phyloP scores from a whole-genome alignment of 1,284 basidiomycete genomes.

The Ustilago bromivora region DNA sequence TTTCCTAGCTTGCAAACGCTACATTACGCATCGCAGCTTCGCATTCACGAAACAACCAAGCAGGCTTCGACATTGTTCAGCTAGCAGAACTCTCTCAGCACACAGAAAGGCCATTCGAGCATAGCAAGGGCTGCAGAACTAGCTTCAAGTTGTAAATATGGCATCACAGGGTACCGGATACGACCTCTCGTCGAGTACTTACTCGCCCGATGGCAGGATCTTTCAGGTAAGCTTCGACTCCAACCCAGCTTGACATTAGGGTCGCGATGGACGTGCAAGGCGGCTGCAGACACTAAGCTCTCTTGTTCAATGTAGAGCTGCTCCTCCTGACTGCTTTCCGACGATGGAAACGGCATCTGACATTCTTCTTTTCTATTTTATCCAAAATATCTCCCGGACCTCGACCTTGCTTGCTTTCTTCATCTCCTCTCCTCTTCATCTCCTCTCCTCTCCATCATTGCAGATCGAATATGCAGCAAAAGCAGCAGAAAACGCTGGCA shows the following conservation, averaged over 20 bases:
- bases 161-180: constrained; percentile 98
- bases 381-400: no score
- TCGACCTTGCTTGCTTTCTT: background rate
- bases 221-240: constrained; percentile 76
- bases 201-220: constrained; percentile 97
- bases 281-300: background rate
- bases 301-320: background rate
- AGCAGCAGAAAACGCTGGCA: constrained; percentile 97
- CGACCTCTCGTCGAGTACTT: constrained; percentile 97
- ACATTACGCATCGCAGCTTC: background rate
- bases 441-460: background rate
- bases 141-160: constrained; percentile 73
- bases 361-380: background rate
- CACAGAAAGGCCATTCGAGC: background rate
- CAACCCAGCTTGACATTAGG: background rate
- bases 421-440: background rate
- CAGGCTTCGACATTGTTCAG: background rate
- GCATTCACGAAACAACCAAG: background rate
- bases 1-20: background rate
- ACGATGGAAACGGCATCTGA: background rate
- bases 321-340: background rate
- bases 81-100: background rate
- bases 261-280: background rate
- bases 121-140: background rate
- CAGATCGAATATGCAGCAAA: constrained; percentile 97